Percentiles rank a stretch among this genome's conserved stretches.
Evolutionary conservation across 2,329 filamentous ascomycete species (phyloP).

Genomic region (Sporothrix globosa): DNA sequence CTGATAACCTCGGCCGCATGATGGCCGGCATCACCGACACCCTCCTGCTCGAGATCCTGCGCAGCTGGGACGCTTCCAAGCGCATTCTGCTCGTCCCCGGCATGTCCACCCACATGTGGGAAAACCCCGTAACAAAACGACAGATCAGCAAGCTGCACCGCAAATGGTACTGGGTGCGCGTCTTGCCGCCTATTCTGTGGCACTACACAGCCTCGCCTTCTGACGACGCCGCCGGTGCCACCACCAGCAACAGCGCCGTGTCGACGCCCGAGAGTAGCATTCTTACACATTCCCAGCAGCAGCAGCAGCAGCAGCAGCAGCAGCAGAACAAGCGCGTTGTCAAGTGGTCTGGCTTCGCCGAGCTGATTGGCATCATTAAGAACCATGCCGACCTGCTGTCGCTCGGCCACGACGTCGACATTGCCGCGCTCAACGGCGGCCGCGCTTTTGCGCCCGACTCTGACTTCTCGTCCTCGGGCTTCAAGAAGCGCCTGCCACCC

Average conservation of each 20-base stretch:
- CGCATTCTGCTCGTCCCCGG: conserved; percentile 82
- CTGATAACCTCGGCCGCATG: conserved; percentile 85
- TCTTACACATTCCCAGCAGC: conserved; percentile 33
- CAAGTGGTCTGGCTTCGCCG: conserved; percentile 66
- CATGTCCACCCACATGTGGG: conserved; percentile 89
- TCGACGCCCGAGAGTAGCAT: not conserved
- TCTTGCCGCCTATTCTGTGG: conserved; percentile 82
- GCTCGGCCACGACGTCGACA: conserved; percentile 71
- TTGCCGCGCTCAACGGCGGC: conserved; percentile 44
- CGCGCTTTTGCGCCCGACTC: conserved; percentile 33
- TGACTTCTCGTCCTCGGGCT: conserved; percentile 34
- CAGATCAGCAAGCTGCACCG: conserved; percentile 80
- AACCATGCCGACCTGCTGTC: conserved; percentile 77
- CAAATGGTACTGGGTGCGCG: conserved; percentile 85
- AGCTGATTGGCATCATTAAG: conserved; percentile 73
- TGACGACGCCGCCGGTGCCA: not conserved
- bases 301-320: conserved; percentile 36
- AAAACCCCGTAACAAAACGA: conserved; percentile 84
- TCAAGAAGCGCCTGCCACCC: conserved; percentile 65
- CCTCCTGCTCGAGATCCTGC: conserved; percentile 75
- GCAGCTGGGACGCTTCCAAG: conserved; percentile 86
- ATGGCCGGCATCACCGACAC: conserved; percentile 81
- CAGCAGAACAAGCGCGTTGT: conserved; percentile 54
- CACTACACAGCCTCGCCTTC: conserved; percentile 56
- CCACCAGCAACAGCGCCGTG: conserved; percentile 43